phyloP scores from a whole-genome alignment of 2,329 filamentous ascomycete species.

The Diplocarpon rosae region DNA sequence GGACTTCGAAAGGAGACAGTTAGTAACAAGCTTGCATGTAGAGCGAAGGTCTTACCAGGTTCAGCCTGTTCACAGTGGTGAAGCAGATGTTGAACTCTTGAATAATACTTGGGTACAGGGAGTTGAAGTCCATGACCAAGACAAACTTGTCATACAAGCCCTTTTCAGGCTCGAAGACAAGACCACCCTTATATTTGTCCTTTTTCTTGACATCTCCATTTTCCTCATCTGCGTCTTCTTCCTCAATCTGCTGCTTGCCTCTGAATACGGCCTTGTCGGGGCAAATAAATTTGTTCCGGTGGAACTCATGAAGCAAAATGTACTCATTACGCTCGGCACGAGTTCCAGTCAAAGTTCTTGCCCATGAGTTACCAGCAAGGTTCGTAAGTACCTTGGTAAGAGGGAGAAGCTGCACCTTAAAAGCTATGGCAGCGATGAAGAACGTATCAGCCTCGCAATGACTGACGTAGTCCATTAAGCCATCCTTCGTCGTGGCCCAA shows the following conservation, averaged over 20 bases:
- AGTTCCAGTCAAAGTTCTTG: slow-evolving; percentile 86
- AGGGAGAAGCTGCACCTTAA: slow-evolving; percentile 84
- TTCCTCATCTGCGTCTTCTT: slow-evolving; percentile 59
- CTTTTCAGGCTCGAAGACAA: slow-evolving; percentile 96
- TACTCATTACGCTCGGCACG: slow-evolving; percentile 97
- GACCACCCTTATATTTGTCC: slow-evolving; percentile 97
- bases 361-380: slow-evolving; percentile 96
- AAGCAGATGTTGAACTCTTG: slow-evolving; percentile 99
- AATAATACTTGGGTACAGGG: slow-evolving; percentile 98
- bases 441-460: slow-evolving; percentile 95
- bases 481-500: slow-evolving; percentile 74
- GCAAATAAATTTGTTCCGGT: slow-evolving; percentile 94
- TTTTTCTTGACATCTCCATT: slow-evolving; percentile 82
- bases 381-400: slow-evolving; percentile 94
- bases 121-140: slow-evolving; percentile 99
- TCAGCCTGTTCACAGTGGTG: slow-evolving; percentile 78
- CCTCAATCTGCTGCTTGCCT: slow-evolving; percentile 59
- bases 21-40: slow-evolving; percentile 5
- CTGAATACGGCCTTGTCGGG: slow-evolving; percentile 86
- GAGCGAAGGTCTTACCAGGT: slow-evolving; percentile 44
- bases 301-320: slow-evolving; percentile 94
- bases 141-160: slow-evolving; percentile 97
- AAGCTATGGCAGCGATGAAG: slow-evolving; percentile 81
- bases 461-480: slow-evolving; percentile 83
- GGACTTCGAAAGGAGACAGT: slow-evolving; percentile 32